These are phyloP conservation scores for Crithidia acanthocephali DNA, from an alignment of 208 protist species.

Conservation along the genomic window DNA sequence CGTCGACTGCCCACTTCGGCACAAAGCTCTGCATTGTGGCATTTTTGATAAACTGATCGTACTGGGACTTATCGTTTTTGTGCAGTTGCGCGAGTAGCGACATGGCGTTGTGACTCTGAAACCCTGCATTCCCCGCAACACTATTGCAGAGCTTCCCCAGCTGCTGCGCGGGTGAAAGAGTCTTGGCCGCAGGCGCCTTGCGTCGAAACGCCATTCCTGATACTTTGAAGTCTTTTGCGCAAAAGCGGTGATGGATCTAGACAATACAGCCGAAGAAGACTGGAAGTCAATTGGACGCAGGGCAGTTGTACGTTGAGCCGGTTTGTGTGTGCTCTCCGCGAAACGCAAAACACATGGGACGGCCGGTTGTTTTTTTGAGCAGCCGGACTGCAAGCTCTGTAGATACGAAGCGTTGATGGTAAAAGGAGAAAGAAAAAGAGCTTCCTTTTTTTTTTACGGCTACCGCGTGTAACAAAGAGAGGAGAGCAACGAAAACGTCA, in stretches of 20 bases:
- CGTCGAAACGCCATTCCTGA: conserved; percentile 71
- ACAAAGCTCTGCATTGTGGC: conserved; percentile 64
- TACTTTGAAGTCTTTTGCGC: neutral
- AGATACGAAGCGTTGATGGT: neutral
- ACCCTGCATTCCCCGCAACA: conserved; percentile 45
- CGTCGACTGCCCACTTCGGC: conserved; percentile 45
- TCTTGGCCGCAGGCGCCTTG: conserved; percentile 50
- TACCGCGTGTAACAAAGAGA: too few relatives aligned
- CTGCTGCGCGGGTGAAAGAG: conserved; percentile 57
- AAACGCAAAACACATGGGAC: neutral
- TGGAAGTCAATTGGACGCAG: too few relatives aligned
- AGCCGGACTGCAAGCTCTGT: too few relatives aligned
- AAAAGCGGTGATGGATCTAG: too few relatives aligned
- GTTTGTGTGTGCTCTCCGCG: too few relatives aligned
- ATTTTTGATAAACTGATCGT: conserved; percentile 65
- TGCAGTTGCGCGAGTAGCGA: conserved; percentile 65
- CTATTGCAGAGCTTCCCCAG: conserved; percentile 72
- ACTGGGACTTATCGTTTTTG: conserved; percentile 43
- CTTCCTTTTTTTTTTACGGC: too few relatives aligned
- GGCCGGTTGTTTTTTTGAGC: neutral
- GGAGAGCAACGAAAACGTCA: too few relatives aligned
- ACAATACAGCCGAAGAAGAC: too few relatives aligned
- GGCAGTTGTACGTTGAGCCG: too few relatives aligned
- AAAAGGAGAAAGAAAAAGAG: neutral
- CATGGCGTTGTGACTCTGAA: conserved; percentile 86